phyloP scores from a whole-genome alignment of 2,329 filamentous ascomycete species.

The Aspergillus viridinutans region DNA sequence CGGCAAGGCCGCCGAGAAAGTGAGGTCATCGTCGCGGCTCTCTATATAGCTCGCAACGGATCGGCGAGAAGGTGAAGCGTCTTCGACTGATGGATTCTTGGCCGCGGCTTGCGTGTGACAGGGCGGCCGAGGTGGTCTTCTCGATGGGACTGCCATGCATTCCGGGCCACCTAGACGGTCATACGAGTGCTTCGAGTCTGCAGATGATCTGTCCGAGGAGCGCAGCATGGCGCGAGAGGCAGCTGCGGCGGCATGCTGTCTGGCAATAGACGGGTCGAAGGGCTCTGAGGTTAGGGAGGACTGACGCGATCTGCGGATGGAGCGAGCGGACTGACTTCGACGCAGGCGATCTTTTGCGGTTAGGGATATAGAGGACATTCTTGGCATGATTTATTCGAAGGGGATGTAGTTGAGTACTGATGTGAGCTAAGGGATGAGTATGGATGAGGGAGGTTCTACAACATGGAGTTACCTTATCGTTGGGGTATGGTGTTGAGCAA shows the following conservation, averaged over 20 bases:
- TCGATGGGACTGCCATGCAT: slow-evolving; percentile 22
- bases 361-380: slow-evolving; percentile 23
- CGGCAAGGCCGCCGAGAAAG: slow-evolving; percentile 18
- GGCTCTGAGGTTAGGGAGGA: slow-evolving; percentile 19
- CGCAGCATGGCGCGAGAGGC: slow-evolving; percentile 42
- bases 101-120: slow-evolving; percentile 12
- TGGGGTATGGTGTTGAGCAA: not conserved
- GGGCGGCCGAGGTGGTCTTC: slow-evolving; percentile 17
- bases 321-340: slow-evolving; percentile 38
- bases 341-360: slow-evolving; percentile 29
- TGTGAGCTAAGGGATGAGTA: slow-evolving; percentile 4
- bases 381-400: slow-evolving; percentile 14
- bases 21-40: slow-evolving; percentile 1
- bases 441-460: not conserved
- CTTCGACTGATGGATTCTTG: slow-evolving; percentile 5
- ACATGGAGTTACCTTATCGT: not conserved
- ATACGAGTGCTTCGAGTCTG: slow-evolving; percentile 24
- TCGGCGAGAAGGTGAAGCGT: slow-evolving; percentile 1
- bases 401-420: slow-evolving; percentile 5
- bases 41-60: slow-evolving; percentile 1
- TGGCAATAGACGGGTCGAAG: slow-evolving; percentile 28
- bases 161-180: slow-evolving; percentile 25
- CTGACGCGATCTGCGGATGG: slow-evolving; percentile 29
- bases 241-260: slow-evolving; percentile 37
- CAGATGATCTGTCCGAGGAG: slow-evolving; percentile 26